Percentiles rank a stretch among this genome's conserved stretches.
Evolutionary conservation across 2,329 filamentous ascomycete genomes (phyloP).

Genomic region (Xylaria sp.): DNA sequence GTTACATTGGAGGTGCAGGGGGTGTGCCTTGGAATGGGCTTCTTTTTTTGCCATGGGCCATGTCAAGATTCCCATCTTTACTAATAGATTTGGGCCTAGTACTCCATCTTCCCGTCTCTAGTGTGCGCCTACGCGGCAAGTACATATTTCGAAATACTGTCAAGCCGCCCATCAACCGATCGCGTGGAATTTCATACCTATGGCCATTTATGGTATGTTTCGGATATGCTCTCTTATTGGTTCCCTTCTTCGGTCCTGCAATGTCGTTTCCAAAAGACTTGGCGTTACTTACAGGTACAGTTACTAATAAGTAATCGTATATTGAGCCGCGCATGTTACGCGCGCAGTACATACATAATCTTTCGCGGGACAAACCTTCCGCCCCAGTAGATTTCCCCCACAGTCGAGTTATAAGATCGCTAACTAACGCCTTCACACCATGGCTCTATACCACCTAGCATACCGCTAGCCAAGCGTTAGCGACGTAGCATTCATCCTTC

Average conservation of each 20-base stretch:
- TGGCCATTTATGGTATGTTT: neutral
- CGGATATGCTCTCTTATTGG: neutral
- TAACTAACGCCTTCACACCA: slow-evolving; percentile 20
- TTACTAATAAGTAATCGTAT: slow-evolving; percentile 6
- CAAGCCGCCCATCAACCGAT: slow-evolving; percentile 9
- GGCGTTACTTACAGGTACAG: neutral
- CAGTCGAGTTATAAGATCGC: slow-evolving; percentile 23
- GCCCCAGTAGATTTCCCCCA: slow-evolving; percentile 28
- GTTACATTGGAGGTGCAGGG: slow-evolving; percentile 5
- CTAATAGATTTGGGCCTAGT: neutral
- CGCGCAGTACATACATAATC: neutral
- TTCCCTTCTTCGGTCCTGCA: slow-evolving; percentile 8
- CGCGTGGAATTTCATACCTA: slow-evolving; percentile 3
- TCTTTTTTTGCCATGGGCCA: slow-evolving; percentile 29
- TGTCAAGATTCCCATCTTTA: slow-evolving; percentile 33
- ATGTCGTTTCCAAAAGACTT: slow-evolving; percentile 3
- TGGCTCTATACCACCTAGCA: neutral
- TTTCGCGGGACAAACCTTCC: slow-evolving; percentile 34
- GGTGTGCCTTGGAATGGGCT: slow-evolving; percentile 31
- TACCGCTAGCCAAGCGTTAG: slow-evolving; percentile 7
- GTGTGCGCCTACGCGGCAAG: neutral
- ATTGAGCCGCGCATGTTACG: slow-evolving; percentile 5
- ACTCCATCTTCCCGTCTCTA: slow-evolving; percentile 17
- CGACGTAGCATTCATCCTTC: slow-evolving; percentile 28
- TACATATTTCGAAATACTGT: neutral